phyloP scores from a whole-genome alignment of 768 basidiomycete species.

The Hygrocybe coccinea region DNA sequence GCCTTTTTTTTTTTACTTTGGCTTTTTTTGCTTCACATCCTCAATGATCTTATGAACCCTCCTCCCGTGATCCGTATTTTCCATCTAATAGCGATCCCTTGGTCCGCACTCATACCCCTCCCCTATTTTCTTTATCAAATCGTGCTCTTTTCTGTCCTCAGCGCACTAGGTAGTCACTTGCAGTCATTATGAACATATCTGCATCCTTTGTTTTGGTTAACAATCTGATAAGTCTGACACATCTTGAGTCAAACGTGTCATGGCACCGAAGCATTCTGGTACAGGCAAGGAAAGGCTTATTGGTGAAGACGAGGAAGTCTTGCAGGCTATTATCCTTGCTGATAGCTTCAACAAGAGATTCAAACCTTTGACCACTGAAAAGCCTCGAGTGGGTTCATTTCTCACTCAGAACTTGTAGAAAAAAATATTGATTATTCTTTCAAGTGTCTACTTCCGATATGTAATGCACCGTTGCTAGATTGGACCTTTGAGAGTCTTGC shows the following conservation, averaged over 20 bases:
- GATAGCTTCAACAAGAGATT: constrained; percentile 96
- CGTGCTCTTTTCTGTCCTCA: constrained; percentile 52
- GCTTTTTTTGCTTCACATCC: background rate
- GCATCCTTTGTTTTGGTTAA: background rate
- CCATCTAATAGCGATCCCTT: constrained; percentile 66
- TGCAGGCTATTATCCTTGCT: constrained; percentile 93
- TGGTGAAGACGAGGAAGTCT: constrained; percentile 73
- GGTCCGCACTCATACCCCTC: constrained; percentile 54
- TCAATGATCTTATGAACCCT: constrained; percentile 39
- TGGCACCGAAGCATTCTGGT: constrained; percentile 59
- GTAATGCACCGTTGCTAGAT: constrained; percentile 87
- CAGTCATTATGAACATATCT: constrained; percentile 2
- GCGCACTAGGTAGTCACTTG: constrained; percentile 18
- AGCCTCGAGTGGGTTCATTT: constrained; percentile 65
- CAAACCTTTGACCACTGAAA: constrained; percentile 79
- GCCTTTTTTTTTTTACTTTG: constrained; percentile 40
- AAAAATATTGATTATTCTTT: constrained; percentile 13
- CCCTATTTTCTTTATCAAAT: constrained; percentile 54
- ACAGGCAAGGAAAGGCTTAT: constrained; percentile 59
- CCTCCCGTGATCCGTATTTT: constrained; percentile 58
- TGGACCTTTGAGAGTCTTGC: constrained; percentile 97
- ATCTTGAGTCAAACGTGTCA: constrained; percentile 28
- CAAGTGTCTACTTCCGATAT: constrained; percentile 90
- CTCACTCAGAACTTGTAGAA: constrained; percentile 10
- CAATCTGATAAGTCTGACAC: background rate